Conservation (phyloP, 176 grass and related monocot genomes). For the Avena eriantha region DNA sequence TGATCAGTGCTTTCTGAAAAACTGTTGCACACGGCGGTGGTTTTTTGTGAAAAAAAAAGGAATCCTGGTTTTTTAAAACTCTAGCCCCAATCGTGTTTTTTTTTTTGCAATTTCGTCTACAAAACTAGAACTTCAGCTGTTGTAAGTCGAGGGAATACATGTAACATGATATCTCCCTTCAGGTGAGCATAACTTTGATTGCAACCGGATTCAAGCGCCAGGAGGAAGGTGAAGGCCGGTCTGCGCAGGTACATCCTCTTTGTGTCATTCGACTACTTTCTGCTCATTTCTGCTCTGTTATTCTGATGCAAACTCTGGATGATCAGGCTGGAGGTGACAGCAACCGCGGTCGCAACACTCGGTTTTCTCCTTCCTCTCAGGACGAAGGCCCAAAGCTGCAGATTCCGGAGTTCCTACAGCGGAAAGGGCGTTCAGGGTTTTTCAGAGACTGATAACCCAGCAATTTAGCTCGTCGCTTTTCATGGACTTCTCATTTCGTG, state of each 20-base stretch:
- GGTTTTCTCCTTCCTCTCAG: slow-evolving; percentile 48
- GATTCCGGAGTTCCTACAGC: slow-evolving; percentile 77
- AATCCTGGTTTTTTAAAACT: too few species aligned
- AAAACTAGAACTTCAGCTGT: too few species aligned
- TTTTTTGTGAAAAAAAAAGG: too few species aligned
- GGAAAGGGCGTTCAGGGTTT: slow-evolving; percentile 71
- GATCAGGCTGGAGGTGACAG: slow-evolving; percentile 50
- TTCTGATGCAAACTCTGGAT: not conserved
- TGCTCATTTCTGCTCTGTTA: not conserved
- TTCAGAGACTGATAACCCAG: slow-evolving; percentile 31
- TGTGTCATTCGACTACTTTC: slow-evolving; percentile 7
- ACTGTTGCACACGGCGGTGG: too few species aligned
- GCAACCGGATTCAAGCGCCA: slow-evolving; percentile 90
- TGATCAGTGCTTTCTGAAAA: too few species aligned
- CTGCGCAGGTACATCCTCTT: slow-evolving; percentile 48
- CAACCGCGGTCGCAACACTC: slow-evolving; percentile 34
- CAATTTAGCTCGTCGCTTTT: slow-evolving; percentile 15
- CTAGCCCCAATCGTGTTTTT: too few species aligned
- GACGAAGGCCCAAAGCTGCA: slow-evolving; percentile 66
- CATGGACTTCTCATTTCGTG: not conserved
- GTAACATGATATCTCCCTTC: slow-evolving; percentile 11
- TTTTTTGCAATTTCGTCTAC: too few species aligned
- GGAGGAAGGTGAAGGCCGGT: slow-evolving; percentile 58
- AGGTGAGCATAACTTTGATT: slow-evolving; percentile 91
- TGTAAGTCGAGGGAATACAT: too few species aligned